Base-by-base conservation (phyloP, 2,329 filamentous ascomycete genomes). In the Epichloe festucae region DNA sequence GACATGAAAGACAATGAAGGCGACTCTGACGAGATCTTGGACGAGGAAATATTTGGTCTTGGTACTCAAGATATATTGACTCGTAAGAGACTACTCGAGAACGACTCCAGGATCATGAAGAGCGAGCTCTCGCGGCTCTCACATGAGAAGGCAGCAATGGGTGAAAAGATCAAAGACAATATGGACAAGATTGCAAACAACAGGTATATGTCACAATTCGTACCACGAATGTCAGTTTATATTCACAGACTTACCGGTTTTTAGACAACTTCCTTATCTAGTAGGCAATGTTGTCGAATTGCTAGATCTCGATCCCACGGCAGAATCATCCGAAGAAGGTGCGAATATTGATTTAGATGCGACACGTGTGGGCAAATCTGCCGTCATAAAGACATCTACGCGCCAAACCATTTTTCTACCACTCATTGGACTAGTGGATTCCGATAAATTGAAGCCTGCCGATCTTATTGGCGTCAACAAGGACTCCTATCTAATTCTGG, bases 131-230 rank as follows among this genome's bases (percentile, higher is more conserved):
- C 95, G 67, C 85, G 93, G 61, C 77, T 98, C 72, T 86, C 85
- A 62, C 93, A 98, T 64, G 93, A 98, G 73, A 95, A 95, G 74
- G 82, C 85, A 48, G 84, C 88, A 47, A 98, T 98, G 93, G 83
- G 84, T 53, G 91, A 97, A 70, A 97, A 96, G 77, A 97, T 98
- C 70, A 97, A 96, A 78, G 93, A 98, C 67, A 98, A 98, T 65
- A 74, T 88, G 63, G 94, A 98, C 61, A 98, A 98, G 81, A 98
- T 98, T 64, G 90, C 94, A 60, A 97, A 98, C 73, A 98, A 98
- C 76, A 82, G 89, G 90, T 95, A 74, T 59, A 77, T 51, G 36
- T 42, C 44, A 42, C 38, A 17, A 43, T 35, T 21, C 31, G 21
- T 12, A 43, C 12, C 46, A 35, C 38, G 39, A 23, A 38, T 34